A percentile compares a stretch with the other conserved stretches of the same genome.
phyloP scores from a whole-genome alignment of 257 asterid species.

The Scutellaria barbata region DNA sequence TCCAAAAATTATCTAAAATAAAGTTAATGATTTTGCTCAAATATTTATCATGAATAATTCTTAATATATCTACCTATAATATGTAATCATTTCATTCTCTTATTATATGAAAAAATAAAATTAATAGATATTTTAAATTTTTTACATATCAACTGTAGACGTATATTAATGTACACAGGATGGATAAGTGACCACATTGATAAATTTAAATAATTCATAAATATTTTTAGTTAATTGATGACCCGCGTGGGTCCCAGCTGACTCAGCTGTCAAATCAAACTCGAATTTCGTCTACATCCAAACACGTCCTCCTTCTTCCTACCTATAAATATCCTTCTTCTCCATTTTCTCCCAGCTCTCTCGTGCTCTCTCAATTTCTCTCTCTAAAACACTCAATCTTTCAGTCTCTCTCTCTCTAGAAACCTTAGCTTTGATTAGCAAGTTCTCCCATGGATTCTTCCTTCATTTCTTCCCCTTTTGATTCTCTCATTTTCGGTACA shows the following conservation, averaged over 20 bases:
- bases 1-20: neutral
- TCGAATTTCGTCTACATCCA: slow-evolving; percentile 16
- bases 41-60: too few relatives aligned
- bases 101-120: too few relatives aligned
- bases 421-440: neutral
- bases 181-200: too few relatives aligned
- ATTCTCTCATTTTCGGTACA: slow-evolving; percentile 53
- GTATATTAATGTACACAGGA: too few relatives aligned
- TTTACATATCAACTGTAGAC: too few relatives aligned
- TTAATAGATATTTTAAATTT: too few relatives aligned
- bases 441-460: slow-evolving; percentile 41
- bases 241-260: slow-evolving; percentile 48
- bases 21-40: too few relatives aligned
- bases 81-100: too few relatives aligned
- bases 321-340: slow-evolving; percentile 40
- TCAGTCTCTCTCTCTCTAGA: neutral
- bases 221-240: slow-evolving; percentile 17
- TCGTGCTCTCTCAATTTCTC: neutral
- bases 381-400: neutral
- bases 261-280: slow-evolving; percentile 42
- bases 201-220: neutral
- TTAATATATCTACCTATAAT: too few relatives aligned
- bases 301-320: neutral
- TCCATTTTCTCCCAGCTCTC: slow-evolving; percentile 14
- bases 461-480: slow-evolving; percentile 41